Base-by-base conservation (phyloP, 257 asterid species). In the Solanum pimpinellifolium region DNA sequence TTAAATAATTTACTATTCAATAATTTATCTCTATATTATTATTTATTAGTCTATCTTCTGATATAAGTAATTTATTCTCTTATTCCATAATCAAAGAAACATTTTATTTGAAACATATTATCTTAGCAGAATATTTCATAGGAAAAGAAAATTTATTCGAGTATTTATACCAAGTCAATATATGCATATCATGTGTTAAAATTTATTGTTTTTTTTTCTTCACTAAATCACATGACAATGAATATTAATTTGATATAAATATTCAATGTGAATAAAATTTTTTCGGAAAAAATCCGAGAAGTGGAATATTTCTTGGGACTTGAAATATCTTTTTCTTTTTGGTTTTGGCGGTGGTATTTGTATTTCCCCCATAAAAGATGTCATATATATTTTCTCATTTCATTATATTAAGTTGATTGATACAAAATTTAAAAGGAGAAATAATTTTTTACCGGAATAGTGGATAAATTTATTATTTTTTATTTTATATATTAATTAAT, bases 141-240 rank as follows among this genome's bases (percentile, higher is more conserved):
- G 14, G 18, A 12, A 77, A 44, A 44, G n/a, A 14, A 4, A 5
- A 37, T 6, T 37, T 5, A 5, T 4, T 1, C 39, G 0, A 35
- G 1, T 35, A 0, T 35, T 35, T 35, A 35, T 1, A 35, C 1
- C 39, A 35, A 4, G 39, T 5, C 0, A 35, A 35, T 35, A 35
- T 1, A 35, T 4, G 1, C 1, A 35, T 35, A 0, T 35, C 0
- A 35, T 37, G 1, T 5, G 1, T 37, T 37, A 0, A 37, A 37
- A 37, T 37, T 37, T 37, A 35, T 37, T 37, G 0, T 5, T 35
- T 0, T 5, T 35, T 35, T 37, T 37, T 0, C 1, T 37, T 37
- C 1, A 1, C 1, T 37, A 5, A 37, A 5, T 6, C 0, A 37
- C 1, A 6, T 37, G 1, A 37, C 0, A 37, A 37, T 37, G 1